These are phyloP conservation scores for Auricularia sp. DNA, from an alignment of 768 basidiomycete genomes.

Conservation along the genomic window DNA sequence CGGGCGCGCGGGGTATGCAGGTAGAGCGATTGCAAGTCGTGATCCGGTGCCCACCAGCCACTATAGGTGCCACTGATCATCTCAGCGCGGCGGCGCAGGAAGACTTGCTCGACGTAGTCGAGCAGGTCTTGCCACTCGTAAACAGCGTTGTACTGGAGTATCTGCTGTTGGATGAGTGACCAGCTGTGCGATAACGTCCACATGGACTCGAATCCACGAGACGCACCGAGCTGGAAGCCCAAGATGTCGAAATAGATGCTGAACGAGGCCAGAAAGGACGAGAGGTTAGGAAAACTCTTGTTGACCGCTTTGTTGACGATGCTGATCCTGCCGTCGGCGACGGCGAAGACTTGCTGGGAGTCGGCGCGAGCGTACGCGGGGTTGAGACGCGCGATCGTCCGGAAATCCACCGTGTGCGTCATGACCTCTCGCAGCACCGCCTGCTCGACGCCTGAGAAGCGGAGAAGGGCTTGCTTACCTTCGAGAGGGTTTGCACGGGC, in stretches of 20 bases:
- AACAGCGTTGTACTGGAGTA: not conserved
- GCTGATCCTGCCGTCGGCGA: not conserved
- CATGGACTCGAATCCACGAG: not conserved
- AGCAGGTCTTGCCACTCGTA: not conserved
- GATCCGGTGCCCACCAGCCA: not conserved
- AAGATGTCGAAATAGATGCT: not conserved
- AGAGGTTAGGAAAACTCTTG: not conserved
- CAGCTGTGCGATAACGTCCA: not conserved
- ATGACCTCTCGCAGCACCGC: not conserved
- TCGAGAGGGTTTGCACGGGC: not conserved
- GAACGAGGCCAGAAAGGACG: not conserved
- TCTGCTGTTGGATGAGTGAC: not conserved
- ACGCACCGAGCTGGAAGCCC: not conserved
- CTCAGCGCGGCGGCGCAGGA: constrained; percentile 1
- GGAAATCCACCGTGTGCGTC: not conserved
- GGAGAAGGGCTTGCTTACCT: not conserved
- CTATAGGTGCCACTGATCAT: not conserved
- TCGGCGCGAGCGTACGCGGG: not conserved
- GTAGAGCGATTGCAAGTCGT: not conserved
- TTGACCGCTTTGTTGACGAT: not conserved
- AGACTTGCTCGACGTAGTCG: not conserved
- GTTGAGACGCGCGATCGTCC: not conserved
- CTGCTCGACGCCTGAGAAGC: not conserved
- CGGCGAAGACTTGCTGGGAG: not conserved
- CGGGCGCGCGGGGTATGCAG: not conserved